Evolutionary conservation across 2,329 filamentous ascomycete species (phyloP).

Genomic region (Lecanosticta acicola): DNA sequence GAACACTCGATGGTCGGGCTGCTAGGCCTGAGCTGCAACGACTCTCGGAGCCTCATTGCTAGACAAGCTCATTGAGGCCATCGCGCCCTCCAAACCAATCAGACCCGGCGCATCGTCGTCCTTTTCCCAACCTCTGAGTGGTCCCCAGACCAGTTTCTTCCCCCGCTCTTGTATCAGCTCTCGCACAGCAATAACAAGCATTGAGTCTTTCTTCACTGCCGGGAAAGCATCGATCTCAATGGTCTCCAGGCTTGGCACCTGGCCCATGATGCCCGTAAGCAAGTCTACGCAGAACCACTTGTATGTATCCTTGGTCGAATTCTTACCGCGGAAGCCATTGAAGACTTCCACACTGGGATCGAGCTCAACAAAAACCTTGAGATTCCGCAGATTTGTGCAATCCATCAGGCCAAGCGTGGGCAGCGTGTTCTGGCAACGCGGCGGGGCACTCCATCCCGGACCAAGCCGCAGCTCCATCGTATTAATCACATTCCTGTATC

Average conservation of each 20-base stretch:
- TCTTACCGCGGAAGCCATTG: slow-evolving; percentile 54
- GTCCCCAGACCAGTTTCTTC: slow-evolving; percentile 60
- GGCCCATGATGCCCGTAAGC: slow-evolving; percentile 52
- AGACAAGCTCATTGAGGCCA: slow-evolving; percentile 14
- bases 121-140: slow-evolving; percentile 60
- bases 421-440: slow-evolving; percentile 64
- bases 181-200: slow-evolving; percentile 59
- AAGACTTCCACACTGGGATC: slow-evolving; percentile 63
- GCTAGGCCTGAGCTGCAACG: slow-evolving; percentile 6
- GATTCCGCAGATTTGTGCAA: slow-evolving; percentile 52
- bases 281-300: slow-evolving; percentile 59
- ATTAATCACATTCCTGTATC: slow-evolving; percentile 56
- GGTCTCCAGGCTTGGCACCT: slow-evolving; percentile 51
- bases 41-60: slow-evolving; percentile 11
- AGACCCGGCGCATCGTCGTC: slow-evolving; percentile 26
- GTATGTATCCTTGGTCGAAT: slow-evolving; percentile 60
- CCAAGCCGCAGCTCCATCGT: slow-evolving; percentile 66
- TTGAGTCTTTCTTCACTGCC: slow-evolving; percentile 59
- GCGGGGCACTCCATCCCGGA: slow-evolving; percentile 66
- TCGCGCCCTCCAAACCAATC: slow-evolving; percentile 11
- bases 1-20: not conserved
- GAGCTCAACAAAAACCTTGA: slow-evolving; percentile 65
- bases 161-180: slow-evolving; percentile 46
- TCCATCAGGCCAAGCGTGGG: slow-evolving; percentile 58
- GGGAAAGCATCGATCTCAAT: slow-evolving; percentile 67